Evolutionary conservation across 345 rosid species (phyloP), one percentile per base, ranked within the genome.

Genomic region (Arabidopsis arenosa): DNA sequence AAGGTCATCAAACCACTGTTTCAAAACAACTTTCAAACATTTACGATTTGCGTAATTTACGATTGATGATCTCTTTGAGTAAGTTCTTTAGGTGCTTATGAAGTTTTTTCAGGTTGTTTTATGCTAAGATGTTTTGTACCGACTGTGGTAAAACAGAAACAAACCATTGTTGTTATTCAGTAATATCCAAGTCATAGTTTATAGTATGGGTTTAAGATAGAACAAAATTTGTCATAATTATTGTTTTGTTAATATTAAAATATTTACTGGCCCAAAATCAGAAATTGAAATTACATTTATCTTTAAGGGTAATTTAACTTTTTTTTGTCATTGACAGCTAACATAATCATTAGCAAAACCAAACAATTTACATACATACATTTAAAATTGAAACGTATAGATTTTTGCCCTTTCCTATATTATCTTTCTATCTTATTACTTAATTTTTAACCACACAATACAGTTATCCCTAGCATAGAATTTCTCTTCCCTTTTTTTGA

Each of bases 361-460:
- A 52, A 52, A 11, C 14, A 14, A 10, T 52, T 48, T 7, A 48
- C 11, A 48, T 15, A 58, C 43, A 33, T 15, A 15, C 26, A 9
- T 58, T 14, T 6, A 56, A 9, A 8, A 6, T 12, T 18, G 48
- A 39, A 9, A 44, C 40, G 9, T 63, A 49, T 44, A 63, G 9
- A 30, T 9, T 48, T 48, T 11, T 65, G 32, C 33, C 33, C 1
- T 64, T 47, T 5, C 28, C n/a, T n/a, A 5, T 7, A 6, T 30
- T 9, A n/a, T 43, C 0, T 45, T 32, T 45, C 5, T 64, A 45
- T 64, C 41, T 39, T 15, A 45, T 26, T 39, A 26, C 39, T 62
- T 28, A 39, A 53, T 68, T 40, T 68, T 1, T 68, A 37, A 68
- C 61, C 73, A 68, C 72, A 51, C 72, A 53, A 36, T 52, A 26